These are phyloP conservation scores for Passiflora organensis DNA, from an alignment of 345 rosid genomes.

Conservation along the genomic window DNA sequence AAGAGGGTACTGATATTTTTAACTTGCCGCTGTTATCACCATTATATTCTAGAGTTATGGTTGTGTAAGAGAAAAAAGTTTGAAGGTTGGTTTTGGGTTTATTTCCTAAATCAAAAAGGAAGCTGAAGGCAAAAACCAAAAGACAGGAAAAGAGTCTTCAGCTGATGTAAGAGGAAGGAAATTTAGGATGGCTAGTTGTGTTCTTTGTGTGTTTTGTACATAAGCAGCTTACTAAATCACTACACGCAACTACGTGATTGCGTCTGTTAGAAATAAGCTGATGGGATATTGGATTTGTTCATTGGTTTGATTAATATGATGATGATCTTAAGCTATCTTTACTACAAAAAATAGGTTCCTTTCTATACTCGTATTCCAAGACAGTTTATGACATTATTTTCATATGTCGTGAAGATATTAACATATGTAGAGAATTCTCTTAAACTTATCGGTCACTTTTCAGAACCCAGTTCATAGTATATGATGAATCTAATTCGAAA, in stretches of 20 bases:
- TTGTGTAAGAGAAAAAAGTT: slow-evolving; percentile 16
- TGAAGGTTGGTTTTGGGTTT: background rate
- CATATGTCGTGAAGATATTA: too few relatives aligned
- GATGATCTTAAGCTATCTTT: too few relatives aligned
- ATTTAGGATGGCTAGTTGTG: too few relatives aligned
- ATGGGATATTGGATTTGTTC: slow-evolving; percentile 23
- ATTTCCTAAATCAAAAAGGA: background rate
- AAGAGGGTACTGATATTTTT: slow-evolving; percentile 54
- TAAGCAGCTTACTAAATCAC: background rate
- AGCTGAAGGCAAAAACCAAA: background rate
- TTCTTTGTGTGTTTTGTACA: too few relatives aligned
- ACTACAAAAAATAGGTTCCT: too few relatives aligned
- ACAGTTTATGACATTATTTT: too few relatives aligned
- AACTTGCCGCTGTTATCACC: slow-evolving; percentile 83
- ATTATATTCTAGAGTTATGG: slow-evolving; percentile 38
- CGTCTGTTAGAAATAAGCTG: background rate
- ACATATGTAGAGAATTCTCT: too few relatives aligned
- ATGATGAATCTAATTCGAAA: too few relatives aligned
- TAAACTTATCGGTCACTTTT: too few relatives aligned
- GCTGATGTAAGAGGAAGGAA: too few relatives aligned
- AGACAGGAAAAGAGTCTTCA: background rate
- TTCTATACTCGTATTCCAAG: too few relatives aligned
- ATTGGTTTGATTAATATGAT: slow-evolving; percentile 15
- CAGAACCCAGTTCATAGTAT: too few relatives aligned
- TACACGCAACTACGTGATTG: background rate